A percentile compares a stretch with the other conserved stretches of the same genome.
Evolutionary conservation across 2,329 filamentous ascomycete species (phyloP).

Genomic region (Trichoderma polysporum): DNA sequence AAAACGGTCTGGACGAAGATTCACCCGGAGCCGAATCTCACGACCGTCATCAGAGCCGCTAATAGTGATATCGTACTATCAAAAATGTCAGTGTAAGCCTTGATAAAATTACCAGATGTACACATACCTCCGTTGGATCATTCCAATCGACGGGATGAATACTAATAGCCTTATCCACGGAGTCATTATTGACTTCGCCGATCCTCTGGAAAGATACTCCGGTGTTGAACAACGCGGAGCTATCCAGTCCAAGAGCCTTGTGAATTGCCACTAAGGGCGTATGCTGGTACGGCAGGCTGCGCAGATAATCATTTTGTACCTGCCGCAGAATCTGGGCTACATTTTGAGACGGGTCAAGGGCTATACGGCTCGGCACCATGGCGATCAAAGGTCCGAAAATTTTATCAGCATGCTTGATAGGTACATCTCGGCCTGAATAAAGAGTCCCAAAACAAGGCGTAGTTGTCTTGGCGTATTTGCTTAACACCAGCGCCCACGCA

Average conservation of each 20-base stretch:
- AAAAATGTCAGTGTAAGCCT: background rate
- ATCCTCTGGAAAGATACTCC: slow-evolving; percentile 11
- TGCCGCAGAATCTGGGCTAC: background rate
- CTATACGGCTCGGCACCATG: slow-evolving; percentile 15
- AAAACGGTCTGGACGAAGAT: background rate
- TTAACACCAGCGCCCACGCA: slow-evolving; percentile 22
- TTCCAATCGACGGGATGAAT: background rate
- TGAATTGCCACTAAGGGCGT: background rate
- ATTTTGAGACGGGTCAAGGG: background rate
- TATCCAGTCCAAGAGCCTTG: background rate
- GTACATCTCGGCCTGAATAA: slow-evolving; percentile 21
- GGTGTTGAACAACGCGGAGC: slow-evolving; percentile 10
- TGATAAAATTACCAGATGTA: background rate
- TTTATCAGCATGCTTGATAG: slow-evolving; percentile 13
- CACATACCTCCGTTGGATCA: slow-evolving; percentile 4
- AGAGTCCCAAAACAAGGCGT: slow-evolving; percentile 21
- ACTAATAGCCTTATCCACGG: too few species aligned
- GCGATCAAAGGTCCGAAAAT: slow-evolving; percentile 22
- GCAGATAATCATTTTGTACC: slow-evolving; percentile 4
- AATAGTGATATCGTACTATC: background rate
- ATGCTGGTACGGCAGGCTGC: slow-evolving; percentile 11
- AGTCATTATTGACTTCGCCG: background rate
- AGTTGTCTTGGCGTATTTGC: background rate
- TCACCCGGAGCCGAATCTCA: background rate
- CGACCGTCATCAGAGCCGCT: background rate